Conservation (phyloP, 164 flowering plant species). For the Tinospora cordifolia region DNA sequence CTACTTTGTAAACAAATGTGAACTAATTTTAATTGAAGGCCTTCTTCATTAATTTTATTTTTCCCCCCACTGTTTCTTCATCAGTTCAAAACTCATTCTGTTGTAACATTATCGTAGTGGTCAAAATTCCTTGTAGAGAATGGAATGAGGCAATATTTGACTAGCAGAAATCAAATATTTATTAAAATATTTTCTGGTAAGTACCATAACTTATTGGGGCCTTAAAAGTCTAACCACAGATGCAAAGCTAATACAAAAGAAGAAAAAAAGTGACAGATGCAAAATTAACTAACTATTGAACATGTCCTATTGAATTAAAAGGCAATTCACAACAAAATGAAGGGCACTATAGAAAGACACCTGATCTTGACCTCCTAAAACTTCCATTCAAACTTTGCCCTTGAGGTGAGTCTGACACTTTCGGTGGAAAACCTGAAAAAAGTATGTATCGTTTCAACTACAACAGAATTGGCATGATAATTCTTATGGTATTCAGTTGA, state of each 20-base stretch:
- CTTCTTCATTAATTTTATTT: too few species aligned
- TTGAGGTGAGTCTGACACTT: constrained; percentile 34
- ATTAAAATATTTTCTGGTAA: too few species aligned
- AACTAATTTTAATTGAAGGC: too few species aligned
- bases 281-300: not conserved
- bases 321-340: not conserved
- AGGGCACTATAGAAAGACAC: constrained; percentile 22
- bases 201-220: too few species aligned
- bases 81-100: too few species aligned
- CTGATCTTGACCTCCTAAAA: constrained; percentile 50
- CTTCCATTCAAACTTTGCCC: constrained; percentile 59
- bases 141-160: too few species aligned
- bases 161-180: too few species aligned
- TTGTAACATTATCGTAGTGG: too few species aligned
- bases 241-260: not conserved
- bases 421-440: constrained; percentile 34
- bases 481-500: not conserved
- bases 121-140: too few species aligned
- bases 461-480: not conserved
- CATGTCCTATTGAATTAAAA: not conserved
- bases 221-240: not conserved
- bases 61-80: too few species aligned
- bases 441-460: not conserved
- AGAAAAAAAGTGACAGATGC: not conserved
- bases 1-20: too few species aligned